Base-by-base conservation (phyloP, 225 moss, liverwort and hornwort genomes). In the Pleurozium schreberi region DNA sequence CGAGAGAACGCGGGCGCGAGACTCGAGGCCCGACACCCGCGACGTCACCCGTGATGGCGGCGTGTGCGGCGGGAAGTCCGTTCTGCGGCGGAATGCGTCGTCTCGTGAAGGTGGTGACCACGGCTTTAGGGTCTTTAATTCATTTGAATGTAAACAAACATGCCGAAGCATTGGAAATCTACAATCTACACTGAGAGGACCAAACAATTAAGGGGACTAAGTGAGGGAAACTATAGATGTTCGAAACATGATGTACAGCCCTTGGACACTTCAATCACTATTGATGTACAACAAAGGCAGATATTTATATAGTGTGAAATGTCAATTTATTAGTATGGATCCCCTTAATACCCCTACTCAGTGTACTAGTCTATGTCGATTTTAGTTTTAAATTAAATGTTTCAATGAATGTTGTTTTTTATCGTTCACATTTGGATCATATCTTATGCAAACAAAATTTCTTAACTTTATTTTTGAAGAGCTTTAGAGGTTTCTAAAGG, bases 1-100 rank as follows among this genome's bases (percentile, higher is more conserved):
- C 11, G 69, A 43, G 85, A 36, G 76, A 45, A 64, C 79, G 92
- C 64, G 78, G 84, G 93, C 91, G 73, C 91, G 63, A 55, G 34
- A 67, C 65, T 75, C 93, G 84, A 93, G 89, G 75, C 49, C 91
- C 93, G 89, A 92, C 92, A 91, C 85, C 85, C 89, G 84, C 89
- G 85, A 61, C 78, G 65, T 52, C 87, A 76, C 84, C 86, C 87
- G 88, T 79, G 88, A 53, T 66, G 65, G 65, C 52, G 61, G 82
- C 88, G 74, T 88, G 43, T 31, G 33, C 65, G 52, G 64, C 77
- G 30, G 53, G 23, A 8, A 64, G 77, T 77, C 77, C 77, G 82
- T 82, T 82, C 64, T 26, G 26, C 2, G 1, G 0, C 5, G 36
- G 82, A 82, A 82, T 5, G 34, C 50, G 38, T 83, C 65, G 64